Conservation (phyloP, 129 eudicot genomes). For the Tanacetum coccineum region DNA sequence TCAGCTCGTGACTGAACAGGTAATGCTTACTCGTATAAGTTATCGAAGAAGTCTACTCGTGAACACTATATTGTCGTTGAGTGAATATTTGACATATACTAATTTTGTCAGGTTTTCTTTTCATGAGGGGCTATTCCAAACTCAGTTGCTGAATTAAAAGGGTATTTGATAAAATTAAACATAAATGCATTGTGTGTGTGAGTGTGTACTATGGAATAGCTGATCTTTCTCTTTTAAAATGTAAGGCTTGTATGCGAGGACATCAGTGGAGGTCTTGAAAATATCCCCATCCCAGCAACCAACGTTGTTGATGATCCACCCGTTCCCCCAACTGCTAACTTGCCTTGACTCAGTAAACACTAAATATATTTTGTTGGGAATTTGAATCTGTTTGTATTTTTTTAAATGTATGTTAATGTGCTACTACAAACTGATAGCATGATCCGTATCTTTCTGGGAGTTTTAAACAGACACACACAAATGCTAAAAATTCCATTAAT, state of each 20-base stretch:
- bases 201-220: constrained; percentile 12
- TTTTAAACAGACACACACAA: too few species aligned
- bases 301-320: constrained; percentile 86
- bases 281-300: constrained; percentile 83
- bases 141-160: constrained; percentile 58
- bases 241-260: constrained; percentile 84
- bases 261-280: constrained; percentile 65
- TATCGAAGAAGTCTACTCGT: background rate
- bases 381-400: too few species aligned
- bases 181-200: background rate
- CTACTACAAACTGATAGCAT: too few species aligned
- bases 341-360: background rate
- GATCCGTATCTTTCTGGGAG: too few species aligned
- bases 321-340: constrained; percentile 59
- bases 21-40: constrained; percentile 1
- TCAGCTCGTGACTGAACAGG: constrained; percentile 73
- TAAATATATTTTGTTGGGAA: too few species aligned
- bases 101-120: constrained; percentile 54
- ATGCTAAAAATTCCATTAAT: too few species aligned
- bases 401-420: too few species aligned
- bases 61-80: background rate
- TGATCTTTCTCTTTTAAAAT: background rate
- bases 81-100: background rate
- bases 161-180: constrained; percentile 37
- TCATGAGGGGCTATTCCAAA: constrained; percentile 59